phyloP scores from a whole-genome alignment of 1,284 basidiomycete species.

The Thecaphora thlaspeos region DNA sequence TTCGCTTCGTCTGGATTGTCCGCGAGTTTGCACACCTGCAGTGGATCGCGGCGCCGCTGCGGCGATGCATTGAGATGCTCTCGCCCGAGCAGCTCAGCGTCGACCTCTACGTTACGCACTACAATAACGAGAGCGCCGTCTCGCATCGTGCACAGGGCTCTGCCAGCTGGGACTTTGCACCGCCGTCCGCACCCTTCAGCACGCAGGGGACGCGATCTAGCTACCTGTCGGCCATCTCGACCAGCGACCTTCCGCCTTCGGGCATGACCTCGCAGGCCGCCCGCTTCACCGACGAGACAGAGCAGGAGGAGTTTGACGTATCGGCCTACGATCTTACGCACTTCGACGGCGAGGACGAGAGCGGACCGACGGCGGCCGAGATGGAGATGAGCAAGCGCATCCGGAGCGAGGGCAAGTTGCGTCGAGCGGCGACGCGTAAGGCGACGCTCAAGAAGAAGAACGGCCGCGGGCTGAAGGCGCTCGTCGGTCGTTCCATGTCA shows the following conservation, averaged over 20 bases:
- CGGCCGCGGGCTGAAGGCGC: constrained; percentile 14
- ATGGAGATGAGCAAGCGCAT: constrained; percentile 66
- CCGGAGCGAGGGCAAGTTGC: constrained; percentile 69
- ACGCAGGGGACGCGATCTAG: background rate
- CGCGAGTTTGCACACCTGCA: constrained; percentile 78
- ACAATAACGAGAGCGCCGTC: constrained; percentile 27
- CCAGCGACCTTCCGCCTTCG: background rate
- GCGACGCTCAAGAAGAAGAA: constrained; percentile 33
- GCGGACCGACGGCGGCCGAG: constrained; percentile 66
- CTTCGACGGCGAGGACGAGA: constrained; percentile 74
- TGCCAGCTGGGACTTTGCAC: constrained; percentile 3
- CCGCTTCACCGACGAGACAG: constrained; percentile 57
- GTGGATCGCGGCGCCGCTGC: constrained; percentile 74
- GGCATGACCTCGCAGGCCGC: constrained; percentile 15
- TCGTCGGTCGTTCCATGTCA: background rate
- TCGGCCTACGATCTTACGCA: constrained; percentile 72
- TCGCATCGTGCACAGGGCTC: background rate
- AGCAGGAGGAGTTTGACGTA: constrained; percentile 61
- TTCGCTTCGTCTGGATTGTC: constrained; percentile 81
- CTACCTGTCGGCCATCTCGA: background rate
- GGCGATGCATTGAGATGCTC: constrained; percentile 69
- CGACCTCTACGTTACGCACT: constrained; percentile 70
- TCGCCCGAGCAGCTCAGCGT: constrained; percentile 67
- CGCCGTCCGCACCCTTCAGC: constrained; percentile 7
- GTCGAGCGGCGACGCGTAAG: constrained; percentile 62